Conservation (phyloP, 805 yeast genomes). For the Metschnikowia borealis region DNA sequence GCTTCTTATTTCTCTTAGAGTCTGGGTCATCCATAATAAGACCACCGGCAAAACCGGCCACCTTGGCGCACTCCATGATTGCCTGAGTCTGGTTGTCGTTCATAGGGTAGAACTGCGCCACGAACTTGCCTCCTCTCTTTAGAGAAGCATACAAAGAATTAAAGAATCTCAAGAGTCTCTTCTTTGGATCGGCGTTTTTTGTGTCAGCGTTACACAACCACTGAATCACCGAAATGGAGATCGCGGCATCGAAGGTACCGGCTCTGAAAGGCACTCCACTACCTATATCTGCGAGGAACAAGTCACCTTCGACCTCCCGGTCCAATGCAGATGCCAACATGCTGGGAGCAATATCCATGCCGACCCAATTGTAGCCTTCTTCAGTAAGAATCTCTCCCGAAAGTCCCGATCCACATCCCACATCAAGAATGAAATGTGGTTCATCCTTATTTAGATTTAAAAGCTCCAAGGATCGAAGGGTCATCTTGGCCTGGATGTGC, state of each 20-base stretch:
- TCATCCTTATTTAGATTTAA: constrained; percentile 61
- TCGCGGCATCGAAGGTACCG: constrained; percentile 95
- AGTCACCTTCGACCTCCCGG: constrained; percentile 89
- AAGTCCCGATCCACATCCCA: constrained; percentile 96
- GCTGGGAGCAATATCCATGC: constrained; percentile 93
- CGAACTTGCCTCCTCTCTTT: constrained; percentile 94
- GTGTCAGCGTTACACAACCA: constrained; percentile 98
- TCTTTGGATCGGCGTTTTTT: constrained; percentile 74
- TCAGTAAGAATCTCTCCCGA: constrained; percentile 92
- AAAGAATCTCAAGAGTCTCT: constrained; percentile 76
- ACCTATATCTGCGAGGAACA: constrained; percentile 90
- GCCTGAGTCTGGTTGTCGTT: constrained; percentile 80
- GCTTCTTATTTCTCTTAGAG: constrained; percentile 84
- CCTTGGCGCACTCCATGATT: constrained; percentile 80
- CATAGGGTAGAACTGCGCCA: constrained; percentile 93
- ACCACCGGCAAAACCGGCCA: constrained; percentile 96
- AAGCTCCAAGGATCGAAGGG: constrained; percentile 85
- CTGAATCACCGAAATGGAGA: constrained; percentile 91
- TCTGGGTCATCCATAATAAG: constrained; percentile 92
- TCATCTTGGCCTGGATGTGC: constrained; percentile 97
- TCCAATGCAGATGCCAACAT: constrained; percentile 95
- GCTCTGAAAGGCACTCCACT: constrained; percentile 92
- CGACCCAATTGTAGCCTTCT: constrained; percentile 93
- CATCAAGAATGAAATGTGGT: constrained; percentile 73
- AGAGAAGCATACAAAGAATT: constrained; percentile 81